Base-by-base conservation (phyloP, 2,329 filamentous ascomycete genomes). In the Alternaria rosae region DNA sequence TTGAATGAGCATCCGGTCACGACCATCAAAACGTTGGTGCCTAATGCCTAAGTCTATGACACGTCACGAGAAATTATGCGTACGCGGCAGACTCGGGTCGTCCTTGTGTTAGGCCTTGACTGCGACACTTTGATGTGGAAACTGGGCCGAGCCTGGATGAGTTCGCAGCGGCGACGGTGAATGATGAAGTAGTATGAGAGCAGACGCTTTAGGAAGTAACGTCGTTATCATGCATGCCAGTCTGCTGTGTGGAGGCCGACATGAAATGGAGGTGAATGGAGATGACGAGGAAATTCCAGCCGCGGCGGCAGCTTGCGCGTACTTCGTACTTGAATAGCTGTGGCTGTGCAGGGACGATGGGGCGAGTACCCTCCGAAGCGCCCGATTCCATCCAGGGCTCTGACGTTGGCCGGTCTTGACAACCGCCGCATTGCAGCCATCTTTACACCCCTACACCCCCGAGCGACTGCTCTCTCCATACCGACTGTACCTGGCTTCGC, bases 11-110 rank as follows among this genome's bases (percentile, higher is more conserved):
- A 71, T 65, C 42, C 57, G 60, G 43, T 57, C 64, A 44, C 48
- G 54, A 57, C 35, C 53, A 52, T 52, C 17, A 62, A 21, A 9
- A 57, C 51, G 11, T 51, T 51, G 61, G 57, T 61, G 64, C 65
- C 55, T 65, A 51, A 59, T 66, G 65, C 57, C 57, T 63, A 57
- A 62, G n/a, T 35, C 52, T 62, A 62, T 64, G 70, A 66, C 68
- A 67, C 70, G 70, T 69, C 50, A 69, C 67, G 61, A 32, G 43
- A 54, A 32, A 65, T 45, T 51, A 38, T 42, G 42, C 61, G 51
- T 62, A 59, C 43, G 61, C 57, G 56, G 65, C 55, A 56, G 54
- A 43, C 26, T 48, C 32, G 52, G 55, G 45, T 35, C 28, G 45
- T 50, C n/a, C 20, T 45, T 43, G 57, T 51, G 26, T 44, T 21